Evolutionary conservation across 1,284 basidiomycete genomes (phyloP).

Genomic region (Boletus subluridellus): DNA sequence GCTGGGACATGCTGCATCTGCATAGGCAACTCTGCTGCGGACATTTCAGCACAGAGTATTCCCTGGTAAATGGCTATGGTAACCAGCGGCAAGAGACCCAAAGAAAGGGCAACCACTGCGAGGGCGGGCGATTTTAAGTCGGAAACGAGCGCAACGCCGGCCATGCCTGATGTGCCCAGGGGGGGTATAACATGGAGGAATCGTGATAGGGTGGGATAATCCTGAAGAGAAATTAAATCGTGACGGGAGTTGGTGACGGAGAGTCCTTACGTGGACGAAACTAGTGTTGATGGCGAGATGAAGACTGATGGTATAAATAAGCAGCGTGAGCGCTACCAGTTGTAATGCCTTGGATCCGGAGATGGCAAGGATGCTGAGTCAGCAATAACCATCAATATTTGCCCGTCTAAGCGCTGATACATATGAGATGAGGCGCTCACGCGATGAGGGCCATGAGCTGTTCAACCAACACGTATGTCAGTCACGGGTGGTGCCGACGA

Average conservation of each 20-base stretch:
- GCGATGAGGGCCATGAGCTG: no score
- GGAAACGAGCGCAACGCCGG: constrained; percentile 7
- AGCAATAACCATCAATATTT: neutral
- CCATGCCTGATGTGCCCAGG: constrained; percentile 4
- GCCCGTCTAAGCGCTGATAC: neutral
- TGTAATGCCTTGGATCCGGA: neutral
- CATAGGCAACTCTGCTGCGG: neutral
- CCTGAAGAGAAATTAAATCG: neutral
- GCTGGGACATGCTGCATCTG: no score
- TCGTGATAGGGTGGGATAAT: neutral
- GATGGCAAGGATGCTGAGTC: neutral
- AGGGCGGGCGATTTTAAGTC: neutral
- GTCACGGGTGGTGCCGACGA: no score
- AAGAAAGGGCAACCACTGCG: neutral
- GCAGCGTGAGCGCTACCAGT: neutral
- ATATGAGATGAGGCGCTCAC: neutral
- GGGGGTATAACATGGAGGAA: neutral
- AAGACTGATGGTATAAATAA: neutral
- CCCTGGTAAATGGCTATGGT: neutral
- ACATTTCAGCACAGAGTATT: neutral
- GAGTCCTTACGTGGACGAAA: neutral
- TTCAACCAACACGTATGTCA: no score
- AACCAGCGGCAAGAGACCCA: constrained; percentile 9
- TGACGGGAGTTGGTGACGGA: neutral
- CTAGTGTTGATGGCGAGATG: neutral